Percentiles rank a stretch among this genome's conserved stretches.
Conservation (phyloP, 192 early-diverging fungal species). For the Obelidium mucronatum region DNA sequence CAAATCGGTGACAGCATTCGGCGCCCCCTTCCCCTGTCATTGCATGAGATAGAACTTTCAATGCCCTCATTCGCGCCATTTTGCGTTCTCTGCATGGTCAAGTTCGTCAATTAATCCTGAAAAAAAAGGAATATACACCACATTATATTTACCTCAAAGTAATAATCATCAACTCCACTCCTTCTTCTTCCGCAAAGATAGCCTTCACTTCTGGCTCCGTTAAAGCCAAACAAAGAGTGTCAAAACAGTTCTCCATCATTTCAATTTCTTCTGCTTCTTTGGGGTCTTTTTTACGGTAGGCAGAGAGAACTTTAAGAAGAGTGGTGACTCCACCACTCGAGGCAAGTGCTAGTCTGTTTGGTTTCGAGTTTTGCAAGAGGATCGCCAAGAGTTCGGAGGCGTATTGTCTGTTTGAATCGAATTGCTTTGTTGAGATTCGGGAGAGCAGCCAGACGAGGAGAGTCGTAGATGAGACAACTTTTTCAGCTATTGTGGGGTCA, state of each 20-base stretch:
- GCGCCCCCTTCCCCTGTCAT: conserved; percentile 49
- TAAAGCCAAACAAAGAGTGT: conserved; percentile 78
- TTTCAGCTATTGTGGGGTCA: conserved; percentile 70
- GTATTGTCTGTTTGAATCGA: conserved; percentile 89
- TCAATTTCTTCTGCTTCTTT: conserved; percentile 86
- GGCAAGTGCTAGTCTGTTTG: conserved; percentile 35
- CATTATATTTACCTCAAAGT: conserved; percentile 73
- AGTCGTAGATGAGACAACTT: conserved; percentile 66
- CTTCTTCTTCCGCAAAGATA: conserved; percentile 82
- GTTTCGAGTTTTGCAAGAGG: conserved; percentile 70
- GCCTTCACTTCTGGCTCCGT: conserved; percentile 73
- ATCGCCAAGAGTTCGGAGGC: conserved; percentile 87
- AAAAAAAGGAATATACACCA: neutral
- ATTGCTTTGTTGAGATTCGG: conserved; percentile 65
- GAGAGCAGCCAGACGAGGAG: conserved; percentile 79
- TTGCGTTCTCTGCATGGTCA: conserved; percentile 67
- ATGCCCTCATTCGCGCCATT: conserved; percentile 78
- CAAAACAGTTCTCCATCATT: conserved; percentile 91
- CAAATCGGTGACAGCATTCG: conserved; percentile 72
- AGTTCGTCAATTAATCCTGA: neutral
- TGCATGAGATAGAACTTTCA: conserved; percentile 85
- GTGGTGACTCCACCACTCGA: conserved; percentile 69
- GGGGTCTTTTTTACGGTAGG: conserved; percentile 75
- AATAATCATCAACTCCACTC: conserved; percentile 90
- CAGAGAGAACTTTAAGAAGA: conserved; percentile 72